These are phyloP conservation scores for Pleurotus giganteus DNA, from an alignment of 768 basidiomycete species.

Conservation along the genomic window DNA sequence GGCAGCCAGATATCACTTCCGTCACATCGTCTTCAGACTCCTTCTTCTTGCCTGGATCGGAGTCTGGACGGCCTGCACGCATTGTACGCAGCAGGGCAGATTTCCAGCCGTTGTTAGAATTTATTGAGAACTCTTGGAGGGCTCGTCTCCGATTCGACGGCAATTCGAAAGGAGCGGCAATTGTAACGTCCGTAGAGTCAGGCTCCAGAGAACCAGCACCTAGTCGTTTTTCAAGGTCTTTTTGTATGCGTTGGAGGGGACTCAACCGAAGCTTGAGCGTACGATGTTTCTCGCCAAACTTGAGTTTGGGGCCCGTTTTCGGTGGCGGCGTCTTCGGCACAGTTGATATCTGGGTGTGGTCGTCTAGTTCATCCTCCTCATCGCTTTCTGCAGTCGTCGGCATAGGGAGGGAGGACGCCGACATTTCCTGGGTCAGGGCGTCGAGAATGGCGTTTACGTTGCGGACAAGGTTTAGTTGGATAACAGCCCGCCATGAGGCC, in stretches of 20 bases:
- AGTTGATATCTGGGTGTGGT: slow-evolving; percentile 27
- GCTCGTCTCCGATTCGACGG: slow-evolving; percentile 21
- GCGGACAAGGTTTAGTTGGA: slow-evolving; percentile 78
- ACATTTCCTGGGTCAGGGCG: slow-evolving; percentile 55
- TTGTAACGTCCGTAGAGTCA: slow-evolving; percentile 34
- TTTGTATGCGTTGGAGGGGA: slow-evolving; percentile 56
- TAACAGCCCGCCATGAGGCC: slow-evolving; percentile 69
- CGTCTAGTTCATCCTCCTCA: slow-evolving; percentile 40
- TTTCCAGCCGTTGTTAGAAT: slow-evolving; percentile 67
- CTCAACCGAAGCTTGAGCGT: slow-evolving; percentile 56
- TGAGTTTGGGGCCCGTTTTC: slow-evolving; percentile 23
- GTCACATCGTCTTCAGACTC: slow-evolving; percentile 53
- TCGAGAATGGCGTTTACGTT: slow-evolving; percentile 67
- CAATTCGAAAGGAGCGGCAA: slow-evolving; percentile 40
- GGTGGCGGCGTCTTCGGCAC: slow-evolving; percentile 37
- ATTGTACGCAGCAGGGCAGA: slow-evolving; percentile 51
- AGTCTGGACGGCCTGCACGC: slow-evolving; percentile 25
- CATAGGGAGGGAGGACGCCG: slow-evolving; percentile 27
- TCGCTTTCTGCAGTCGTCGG: slow-evolving; percentile 22
- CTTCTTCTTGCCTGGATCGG: slow-evolving; percentile 24
- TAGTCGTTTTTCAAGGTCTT: slow-evolving; percentile 56
- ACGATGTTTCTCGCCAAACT: slow-evolving; percentile 62
- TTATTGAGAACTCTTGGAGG: slow-evolving; percentile 54
- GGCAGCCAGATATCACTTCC: slow-evolving; percentile 58
- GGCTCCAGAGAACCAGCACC: slow-evolving; percentile 58